Evolutionary conservation across 768 basidiomycete species (phyloP), one percentile per base, ranked within the genome.

Genomic region (Lactarius hatsudake): DNA sequence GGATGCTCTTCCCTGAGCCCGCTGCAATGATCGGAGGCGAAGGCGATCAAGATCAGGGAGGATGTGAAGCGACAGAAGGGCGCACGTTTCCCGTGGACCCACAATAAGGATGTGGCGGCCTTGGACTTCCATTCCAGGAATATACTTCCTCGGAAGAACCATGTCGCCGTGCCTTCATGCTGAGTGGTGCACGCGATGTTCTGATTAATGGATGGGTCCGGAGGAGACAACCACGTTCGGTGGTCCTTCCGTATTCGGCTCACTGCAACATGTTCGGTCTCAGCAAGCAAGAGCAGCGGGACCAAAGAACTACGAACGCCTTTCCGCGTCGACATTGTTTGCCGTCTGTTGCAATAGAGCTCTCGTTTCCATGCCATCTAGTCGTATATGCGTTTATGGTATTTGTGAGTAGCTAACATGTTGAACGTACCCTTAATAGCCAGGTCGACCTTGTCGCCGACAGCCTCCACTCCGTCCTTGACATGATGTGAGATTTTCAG

Each of bases 11-110:
- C 23, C 51, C 51, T 15, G 51, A 26, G 13, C 51, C 51, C 12
- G 51, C 51, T 51, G 15, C 23, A 15, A 30, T 45, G 8, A 20
- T 26, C 28, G 3, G 28, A 30, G 2, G 28, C 28, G 28, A 30
- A 30, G 28, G 28, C 1, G 45, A 36, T 61, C 38, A 51, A n/a
- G 4, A 30, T 34, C 17, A 3, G 20, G 10, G 12, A 51, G 28
- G 32, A 30, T n/a, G 15, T 20, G 13, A 26, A 10, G 43, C 6
- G 5, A 32, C 4, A 34, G 38, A 40, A 12, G 1, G n/a, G 4
- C 61, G 42, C 18, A 61, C 61, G 43, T 36, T 61, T 61, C 1
- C 61, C 61, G 9, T 61, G 42, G 34, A 61, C 13, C 61, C 61
- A 61, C 17, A 61, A 36, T 18, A 61, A 32, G 23, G 61, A 48